phyloP scores from a whole-genome alignment of 257 asterid genomes.

The Leptodermis oblonga region DNA sequence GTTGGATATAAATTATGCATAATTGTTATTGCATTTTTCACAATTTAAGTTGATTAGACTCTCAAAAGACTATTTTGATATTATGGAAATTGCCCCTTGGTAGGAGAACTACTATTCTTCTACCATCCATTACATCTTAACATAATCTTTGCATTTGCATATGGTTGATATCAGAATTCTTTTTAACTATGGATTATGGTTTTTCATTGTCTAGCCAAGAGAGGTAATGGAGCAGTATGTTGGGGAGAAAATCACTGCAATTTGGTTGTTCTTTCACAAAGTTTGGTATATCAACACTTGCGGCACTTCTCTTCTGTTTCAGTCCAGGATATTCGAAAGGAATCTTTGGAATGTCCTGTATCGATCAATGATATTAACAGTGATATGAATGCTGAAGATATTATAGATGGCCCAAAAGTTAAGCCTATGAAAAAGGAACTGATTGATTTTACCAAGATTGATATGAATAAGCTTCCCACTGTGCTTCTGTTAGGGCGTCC shows the following conservation, averaged over 20 bases:
- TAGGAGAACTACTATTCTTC: not conserved
- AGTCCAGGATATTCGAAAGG: conserved; percentile 27
- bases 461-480: conserved; percentile 71
- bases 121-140: not conserved
- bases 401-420: conserved; percentile 23
- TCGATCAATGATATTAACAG: conserved; percentile 22
- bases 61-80: not conserved
- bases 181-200: conserved; percentile 12
- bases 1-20: conserved; percentile 12
- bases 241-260: conserved; percentile 21
- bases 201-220: conserved; percentile 13
- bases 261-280: conserved; percentile 10
- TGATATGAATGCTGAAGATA: conserved; percentile 28
- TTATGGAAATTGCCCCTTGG: not conserved
- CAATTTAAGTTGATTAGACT: not conserved
- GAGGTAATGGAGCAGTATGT: conserved; percentile 18
- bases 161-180: conserved; percentile 15
- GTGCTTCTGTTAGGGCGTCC: conserved; percentile 87
- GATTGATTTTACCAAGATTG: conserved; percentile 62
- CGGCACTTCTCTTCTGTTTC: conserved; percentile 36
- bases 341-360: conserved; percentile 27
- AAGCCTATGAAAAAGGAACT: conserved; percentile 30
- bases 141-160: not conserved
- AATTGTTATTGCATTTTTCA: not conserved
- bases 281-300: conserved; percentile 21